Percentiles rank a stretch among this genome's conserved stretches.
Conservation (phyloP, 176 grass and related monocot species). For the Saccharum spontaneum region DNA sequence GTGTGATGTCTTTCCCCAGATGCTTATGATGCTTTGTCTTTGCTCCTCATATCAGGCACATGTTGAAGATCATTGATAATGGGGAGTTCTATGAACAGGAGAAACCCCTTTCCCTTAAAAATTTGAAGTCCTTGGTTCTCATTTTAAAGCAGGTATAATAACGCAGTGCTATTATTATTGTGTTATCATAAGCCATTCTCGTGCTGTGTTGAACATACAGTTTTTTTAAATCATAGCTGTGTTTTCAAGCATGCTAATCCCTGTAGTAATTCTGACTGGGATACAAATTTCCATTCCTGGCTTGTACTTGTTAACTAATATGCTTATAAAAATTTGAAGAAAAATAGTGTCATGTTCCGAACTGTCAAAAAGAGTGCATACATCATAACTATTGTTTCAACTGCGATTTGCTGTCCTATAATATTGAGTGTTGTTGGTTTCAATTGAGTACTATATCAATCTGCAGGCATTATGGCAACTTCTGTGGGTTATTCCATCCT, state of each 20-base stretch:
- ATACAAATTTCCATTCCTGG: not conserved
- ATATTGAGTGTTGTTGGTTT: not conserved
- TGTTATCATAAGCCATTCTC: not conserved
- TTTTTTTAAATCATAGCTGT: slow-evolving; percentile 16
- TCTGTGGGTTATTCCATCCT: slow-evolving; percentile 79
- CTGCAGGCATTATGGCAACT: slow-evolving; percentile 95
- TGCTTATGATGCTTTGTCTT: slow-evolving; percentile 27
- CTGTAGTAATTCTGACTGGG: not conserved
- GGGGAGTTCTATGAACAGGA: slow-evolving; percentile 97
- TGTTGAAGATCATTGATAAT: slow-evolving; percentile 93
- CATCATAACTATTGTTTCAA: not conserved
- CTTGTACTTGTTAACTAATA: not conserved
- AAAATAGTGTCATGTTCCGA: not conserved
- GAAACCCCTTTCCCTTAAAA: slow-evolving; percentile 84
- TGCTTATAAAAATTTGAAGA: slow-evolving; percentile 5
- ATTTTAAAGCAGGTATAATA: slow-evolving; percentile 91
- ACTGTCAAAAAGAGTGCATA: not conserved
- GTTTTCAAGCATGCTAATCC: not conserved
- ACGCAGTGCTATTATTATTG: not conserved
- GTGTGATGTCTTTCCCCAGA: not conserved
- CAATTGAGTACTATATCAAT: slow-evolving; percentile 20
- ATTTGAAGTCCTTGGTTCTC: slow-evolving; percentile 79
- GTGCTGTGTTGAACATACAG: not conserved
- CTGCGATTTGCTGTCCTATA: not conserved
- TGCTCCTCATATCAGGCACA: slow-evolving; percentile 62